Evolutionary conservation across 2,329 filamentous ascomycete species (phyloP).

Genomic region (Fusarium sp.): DNA sequence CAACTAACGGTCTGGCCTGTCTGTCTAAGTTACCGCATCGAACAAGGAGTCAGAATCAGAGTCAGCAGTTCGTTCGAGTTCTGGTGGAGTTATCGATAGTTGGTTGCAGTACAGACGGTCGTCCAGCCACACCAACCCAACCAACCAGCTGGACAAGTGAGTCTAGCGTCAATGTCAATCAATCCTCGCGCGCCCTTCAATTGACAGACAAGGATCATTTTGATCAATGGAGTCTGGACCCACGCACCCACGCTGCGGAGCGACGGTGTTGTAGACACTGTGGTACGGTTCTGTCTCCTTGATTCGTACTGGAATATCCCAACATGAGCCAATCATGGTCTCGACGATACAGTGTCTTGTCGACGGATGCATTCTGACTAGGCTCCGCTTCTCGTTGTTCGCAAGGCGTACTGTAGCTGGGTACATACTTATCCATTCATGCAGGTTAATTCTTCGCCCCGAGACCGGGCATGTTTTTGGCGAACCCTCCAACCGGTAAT

Average conservation of each 20-base stretch:
- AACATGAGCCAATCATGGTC: slow-evolving; percentile 16
- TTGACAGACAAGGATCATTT: slow-evolving; percentile 43
- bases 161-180: slow-evolving; percentile 44
- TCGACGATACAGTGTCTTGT: slow-evolving; percentile 26
- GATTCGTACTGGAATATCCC: neutral
- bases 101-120: slow-evolving; percentile 23
- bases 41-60: slow-evolving; percentile 34
- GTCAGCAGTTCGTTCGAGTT: slow-evolving; percentile 26
- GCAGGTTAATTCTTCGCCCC: slow-evolving; percentile 17
- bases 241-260: slow-evolving; percentile 17
- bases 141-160: slow-evolving; percentile 32
- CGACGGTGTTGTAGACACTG: slow-evolving; percentile 33
- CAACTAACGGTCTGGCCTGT: slow-evolving; percentile 19
- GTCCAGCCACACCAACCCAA: slow-evolving; percentile 35
- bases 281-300: slow-evolving; percentile 5
- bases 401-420: slow-evolving; percentile 39
- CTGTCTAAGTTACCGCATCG: slow-evolving; percentile 21
- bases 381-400: slow-evolving; percentile 45
- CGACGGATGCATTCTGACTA: slow-evolving; percentile 7
- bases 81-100: slow-evolving; percentile 31
- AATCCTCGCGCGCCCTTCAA: slow-evolving; percentile 42
- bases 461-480: slow-evolving; percentile 36
- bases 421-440: slow-evolving; percentile 25
- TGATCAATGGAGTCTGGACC: slow-evolving; percentile 25
- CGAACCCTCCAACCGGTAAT: neutral